These are phyloP conservation scores for Candida vaughaniae DNA, from an alignment of 805 yeast genomes.

Conservation along the genomic window DNA sequence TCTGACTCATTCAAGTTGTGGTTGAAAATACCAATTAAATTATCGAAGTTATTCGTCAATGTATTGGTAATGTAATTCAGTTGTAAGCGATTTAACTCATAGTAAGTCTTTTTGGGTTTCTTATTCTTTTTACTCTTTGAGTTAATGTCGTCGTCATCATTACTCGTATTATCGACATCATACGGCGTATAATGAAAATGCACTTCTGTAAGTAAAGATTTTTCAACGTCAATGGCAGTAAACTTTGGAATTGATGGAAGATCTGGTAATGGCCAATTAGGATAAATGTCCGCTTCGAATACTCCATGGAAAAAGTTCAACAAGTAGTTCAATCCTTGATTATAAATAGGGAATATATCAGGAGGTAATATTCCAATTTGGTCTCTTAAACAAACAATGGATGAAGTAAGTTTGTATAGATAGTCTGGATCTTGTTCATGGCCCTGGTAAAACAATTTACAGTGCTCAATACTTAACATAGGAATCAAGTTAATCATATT, in stretches of 20 bases:
- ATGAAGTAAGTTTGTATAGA: constrained; percentile 71
- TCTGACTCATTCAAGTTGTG: constrained; percentile 21
- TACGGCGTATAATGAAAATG: constrained; percentile 57
- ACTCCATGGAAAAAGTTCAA: constrained; percentile 56
- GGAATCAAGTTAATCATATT: constrained; percentile 72
- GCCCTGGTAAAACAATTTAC: constrained; percentile 46
- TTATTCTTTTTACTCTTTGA: not conserved
- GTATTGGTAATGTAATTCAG: constrained; percentile 73
- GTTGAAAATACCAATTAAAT: constrained; percentile 50
- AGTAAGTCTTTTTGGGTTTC: constrained; percentile 36
- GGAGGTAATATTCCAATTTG: constrained; percentile 81
- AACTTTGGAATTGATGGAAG: constrained; percentile 61
- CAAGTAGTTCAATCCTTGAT: constrained; percentile 62
- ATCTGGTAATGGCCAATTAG: constrained; percentile 80
- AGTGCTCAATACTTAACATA: constrained; percentile 81
- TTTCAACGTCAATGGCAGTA: constrained; percentile 74
- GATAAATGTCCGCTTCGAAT: constrained; percentile 21
- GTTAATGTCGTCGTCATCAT: constrained; percentile 10
- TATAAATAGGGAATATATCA: constrained; percentile 71
- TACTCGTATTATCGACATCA: constrained; percentile 29
- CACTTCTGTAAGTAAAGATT: constrained; percentile 72
- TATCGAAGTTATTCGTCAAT: constrained; percentile 47
- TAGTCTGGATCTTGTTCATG: constrained; percentile 30
- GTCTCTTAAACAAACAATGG: constrained; percentile 78
- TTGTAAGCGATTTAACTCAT: constrained; percentile 60